Conservation (phyloP, 2,329 filamentous ascomycete species). For the Cercospora canescens region DNA sequence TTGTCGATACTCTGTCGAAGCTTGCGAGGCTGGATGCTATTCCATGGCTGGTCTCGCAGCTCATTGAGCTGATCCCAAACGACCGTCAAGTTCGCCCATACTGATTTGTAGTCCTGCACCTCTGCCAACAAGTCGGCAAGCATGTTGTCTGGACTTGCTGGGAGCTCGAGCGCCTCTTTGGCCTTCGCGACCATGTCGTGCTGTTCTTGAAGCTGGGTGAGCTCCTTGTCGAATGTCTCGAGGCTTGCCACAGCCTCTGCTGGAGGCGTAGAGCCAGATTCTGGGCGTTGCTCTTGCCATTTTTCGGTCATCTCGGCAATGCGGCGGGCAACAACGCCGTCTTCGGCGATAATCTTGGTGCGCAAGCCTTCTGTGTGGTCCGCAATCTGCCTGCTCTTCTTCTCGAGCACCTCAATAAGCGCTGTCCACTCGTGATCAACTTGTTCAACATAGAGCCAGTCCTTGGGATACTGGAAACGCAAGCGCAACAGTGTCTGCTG, state of each 20-base stretch:
- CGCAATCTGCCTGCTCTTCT: slow-evolving; percentile 92
- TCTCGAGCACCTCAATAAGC: slow-evolving; percentile 84
- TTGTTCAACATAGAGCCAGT: slow-evolving; percentile 95
- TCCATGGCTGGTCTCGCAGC: slow-evolving; percentile 89
- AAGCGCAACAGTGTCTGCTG: slow-evolving; percentile 89
- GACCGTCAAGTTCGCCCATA: slow-evolving; percentile 92
- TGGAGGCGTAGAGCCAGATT: slow-evolving; percentile 89
- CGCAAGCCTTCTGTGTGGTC: slow-evolving; percentile 94
- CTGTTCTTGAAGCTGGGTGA: slow-evolving; percentile 82
- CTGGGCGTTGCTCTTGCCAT: slow-evolving; percentile 96
- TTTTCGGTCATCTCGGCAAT: slow-evolving; percentile 80
- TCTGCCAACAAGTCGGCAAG: slow-evolving; percentile 87
- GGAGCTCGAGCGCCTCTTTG: slow-evolving; percentile 92
- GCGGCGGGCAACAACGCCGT: slow-evolving; percentile 85
- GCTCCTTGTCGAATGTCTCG: slow-evolving; percentile 76
- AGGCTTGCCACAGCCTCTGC: slow-evolving; percentile 84
- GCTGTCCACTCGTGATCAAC: slow-evolving; percentile 95
- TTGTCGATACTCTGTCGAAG: slow-evolving; percentile 85
- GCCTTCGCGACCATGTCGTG: slow-evolving; percentile 93
- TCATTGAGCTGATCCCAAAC: slow-evolving; percentile 98
- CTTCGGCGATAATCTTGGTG: slow-evolving; percentile 92
- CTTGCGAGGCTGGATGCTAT: slow-evolving; percentile 91
- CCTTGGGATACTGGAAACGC: slow-evolving; percentile 86
- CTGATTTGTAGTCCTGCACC: slow-evolving; percentile 97
- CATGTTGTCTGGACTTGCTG: slow-evolving; percentile 75